Base-by-base conservation (phyloP, 805 yeast genomes). In the Metschnikowia reukaufii region DNA sequence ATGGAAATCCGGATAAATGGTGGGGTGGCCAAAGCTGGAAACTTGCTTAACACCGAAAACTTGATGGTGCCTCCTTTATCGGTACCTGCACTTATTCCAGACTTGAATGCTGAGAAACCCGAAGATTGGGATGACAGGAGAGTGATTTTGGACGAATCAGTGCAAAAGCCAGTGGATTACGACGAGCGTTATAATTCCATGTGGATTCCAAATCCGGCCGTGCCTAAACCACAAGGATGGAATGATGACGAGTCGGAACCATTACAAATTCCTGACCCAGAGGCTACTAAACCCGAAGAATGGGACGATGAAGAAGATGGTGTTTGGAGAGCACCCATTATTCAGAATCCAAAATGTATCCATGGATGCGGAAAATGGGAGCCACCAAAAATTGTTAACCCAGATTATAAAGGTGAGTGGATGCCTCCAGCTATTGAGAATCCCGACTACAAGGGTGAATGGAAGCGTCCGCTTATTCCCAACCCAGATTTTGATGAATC, bases 231-330 rank as follows among this genome's bases (percentile, higher is more conserved):
- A 6, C 84, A 68, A 21, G 84, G 78, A 51, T 91, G 97, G 97
- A 80, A 82, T 55, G 58, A 56, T 17, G 57, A 54, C 44, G 96
- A 84, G 58, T 74, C 74, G 17, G 77, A 74, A 20, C 76, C 79
- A 9, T 74, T 67, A 49, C 78, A 66, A 50, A 80, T 91, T 47
- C 66, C 77, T 9, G 94, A 90, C 62, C 89, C 95, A 33, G 73
- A 70, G 1, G 84, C 88, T 23, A 60, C 50, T 27, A 78, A 74
- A 57, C 96, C 96, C 16, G 84, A 73, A 37, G 84, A 78, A 59
- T 90, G 97, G 97, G 87, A 87, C 61, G 96, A 88, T 35, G 91
- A 84, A 55, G 91, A 86, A 62, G 96, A 89, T 62, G 97, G 96
- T 4, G 83, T 76, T 58, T 91, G 95, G 95, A 58, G 71, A 36